Percentiles rank a stretch among this genome's conserved stretches.
Conservation (phyloP, 345 rosid genomes). For the Sonneratia caseolaris region DNA sequence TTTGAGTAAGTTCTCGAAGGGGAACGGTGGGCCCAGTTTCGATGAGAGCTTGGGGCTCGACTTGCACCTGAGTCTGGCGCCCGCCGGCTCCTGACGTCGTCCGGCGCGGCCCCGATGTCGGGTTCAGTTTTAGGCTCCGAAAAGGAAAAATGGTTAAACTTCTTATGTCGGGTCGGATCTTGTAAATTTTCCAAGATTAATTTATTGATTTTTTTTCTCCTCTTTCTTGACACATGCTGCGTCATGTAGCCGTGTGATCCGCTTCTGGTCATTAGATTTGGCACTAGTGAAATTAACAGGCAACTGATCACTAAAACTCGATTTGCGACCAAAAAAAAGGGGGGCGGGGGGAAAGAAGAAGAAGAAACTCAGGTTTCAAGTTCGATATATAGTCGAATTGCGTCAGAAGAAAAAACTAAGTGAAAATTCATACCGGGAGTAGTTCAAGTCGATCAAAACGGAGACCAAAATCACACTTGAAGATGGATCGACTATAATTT, state of each 20-base stretch:
- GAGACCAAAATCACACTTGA: background rate
- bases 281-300: too few species aligned
- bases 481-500: too few species aligned
- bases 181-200: constrained; percentile 15
- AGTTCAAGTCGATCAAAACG: background rate
- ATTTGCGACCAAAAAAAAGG: too few species aligned
- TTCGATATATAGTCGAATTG: too few species aligned
- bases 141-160: background rate
- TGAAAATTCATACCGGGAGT: too few species aligned
- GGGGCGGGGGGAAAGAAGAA: too few species aligned
- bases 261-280: background rate
- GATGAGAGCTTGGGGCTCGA: constrained; percentile 73
- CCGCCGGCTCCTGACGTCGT: constrained; percentile 51
- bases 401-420: too few species aligned
- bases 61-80: constrained; percentile 91
- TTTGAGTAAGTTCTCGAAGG: constrained; percentile 53
- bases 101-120: background rate
- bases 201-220: constrained; percentile 13
- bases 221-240: background rate
- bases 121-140: constrained; percentile 1
- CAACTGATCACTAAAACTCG: too few species aligned
- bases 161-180: constrained; percentile 7
- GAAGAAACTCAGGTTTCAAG: too few species aligned
- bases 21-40: constrained; percentile 54
- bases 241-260: background rate